These are phyloP conservation scores for Mycena metata DNA, from an alignment of 768 basidiomycete species.

Conservation along the genomic window DNA sequence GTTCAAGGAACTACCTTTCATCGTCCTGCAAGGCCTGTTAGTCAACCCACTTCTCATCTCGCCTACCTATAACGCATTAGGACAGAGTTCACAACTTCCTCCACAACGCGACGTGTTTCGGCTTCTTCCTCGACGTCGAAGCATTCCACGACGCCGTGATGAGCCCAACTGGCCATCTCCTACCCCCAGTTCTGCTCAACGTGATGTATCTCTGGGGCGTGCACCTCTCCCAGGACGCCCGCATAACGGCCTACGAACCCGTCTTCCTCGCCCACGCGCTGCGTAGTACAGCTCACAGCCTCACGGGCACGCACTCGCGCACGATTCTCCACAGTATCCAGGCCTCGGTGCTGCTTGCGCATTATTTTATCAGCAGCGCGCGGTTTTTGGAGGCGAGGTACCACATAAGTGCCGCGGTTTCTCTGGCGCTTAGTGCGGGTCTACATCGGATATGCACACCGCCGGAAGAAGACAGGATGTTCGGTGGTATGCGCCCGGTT, in stretches of 20 bases:
- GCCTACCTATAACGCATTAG: too few relatives aligned
- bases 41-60: background rate
- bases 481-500: background rate
- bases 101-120: slow-evolving; percentile 54
- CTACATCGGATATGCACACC: slow-evolving; percentile 43
- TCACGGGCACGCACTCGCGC: slow-evolving; percentile 51
- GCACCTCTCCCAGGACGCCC: slow-evolving; percentile 39
- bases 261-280: slow-evolving; percentile 53
- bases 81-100: slow-evolving; percentile 47
- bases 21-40: slow-evolving; percentile 34
- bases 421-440: slow-evolving; percentile 44
- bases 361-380: slow-evolving; percentile 58
- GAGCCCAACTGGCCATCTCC: slow-evolving; percentile 22
- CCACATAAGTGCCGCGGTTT: slow-evolving; percentile 53
- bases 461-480: background rate
- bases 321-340: slow-evolving; percentile 53
- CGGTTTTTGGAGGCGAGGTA: slow-evolving; percentile 58
- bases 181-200: slow-evolving; percentile 45
- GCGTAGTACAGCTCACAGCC: slow-evolving; percentile 44
- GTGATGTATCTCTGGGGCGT: slow-evolving; percentile 45
- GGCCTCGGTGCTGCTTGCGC: slow-evolving; percentile 58
- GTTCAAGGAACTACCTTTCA: slow-evolving; percentile 26
- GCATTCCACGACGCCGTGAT: slow-evolving; percentile 52
- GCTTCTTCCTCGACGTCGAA: slow-evolving; percentile 59
- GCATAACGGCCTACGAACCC: slow-evolving; percentile 46